Base-by-base conservation (phyloP, 805 yeast genomes). In the Wickerhamiella musiphila region DNA sequence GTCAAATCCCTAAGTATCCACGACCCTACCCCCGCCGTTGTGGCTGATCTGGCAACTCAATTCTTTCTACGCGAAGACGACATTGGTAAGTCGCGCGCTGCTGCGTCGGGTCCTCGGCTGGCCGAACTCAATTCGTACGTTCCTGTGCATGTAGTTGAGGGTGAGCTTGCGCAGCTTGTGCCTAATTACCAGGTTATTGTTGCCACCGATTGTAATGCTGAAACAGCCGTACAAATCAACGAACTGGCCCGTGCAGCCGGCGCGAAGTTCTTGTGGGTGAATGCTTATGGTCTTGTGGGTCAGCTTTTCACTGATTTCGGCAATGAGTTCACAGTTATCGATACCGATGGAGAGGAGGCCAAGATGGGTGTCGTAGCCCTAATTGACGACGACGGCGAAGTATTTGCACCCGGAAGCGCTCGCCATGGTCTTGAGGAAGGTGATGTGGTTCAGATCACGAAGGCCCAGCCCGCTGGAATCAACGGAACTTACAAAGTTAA, bases 371-470 rank as follows among this genome's bases (percentile, higher is more conserved):
- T 81, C 37, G 79, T 90, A 2, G 78, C 94, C 1, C 93, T 79
- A 50, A 77, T 90, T 38, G 94, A 84, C 50, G 52, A 60, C 8
- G 68, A 79, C 50, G 96, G 96, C 36, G 76, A 83, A 8, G 94
- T 90, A n/a, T 77, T 94, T 14, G 81, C 78, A 63, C 65, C 86
- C 45, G 94, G 78, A 51, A 95, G 82, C 41, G 74, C 70, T 38
- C 73, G 96, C 55, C 99, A 90, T 51, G 93, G 93, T 13, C 63
- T 90, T 34, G 81, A 84, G 60, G 94, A 82, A 54, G 96, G 95
- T 12, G 78, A 78, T 46, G 78, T 59, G 49, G 94, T 90, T 34
- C 78, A 76, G 53, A 83, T 90, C 47, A 51, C 77, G 10, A 96
- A 84, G 56, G 75, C 84, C 23, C 68, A 73, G 48, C 96, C 96